Evolutionary conservation across 129 eudicot species (phyloP).

Genomic region (Pulicaria dysenterica): DNA sequence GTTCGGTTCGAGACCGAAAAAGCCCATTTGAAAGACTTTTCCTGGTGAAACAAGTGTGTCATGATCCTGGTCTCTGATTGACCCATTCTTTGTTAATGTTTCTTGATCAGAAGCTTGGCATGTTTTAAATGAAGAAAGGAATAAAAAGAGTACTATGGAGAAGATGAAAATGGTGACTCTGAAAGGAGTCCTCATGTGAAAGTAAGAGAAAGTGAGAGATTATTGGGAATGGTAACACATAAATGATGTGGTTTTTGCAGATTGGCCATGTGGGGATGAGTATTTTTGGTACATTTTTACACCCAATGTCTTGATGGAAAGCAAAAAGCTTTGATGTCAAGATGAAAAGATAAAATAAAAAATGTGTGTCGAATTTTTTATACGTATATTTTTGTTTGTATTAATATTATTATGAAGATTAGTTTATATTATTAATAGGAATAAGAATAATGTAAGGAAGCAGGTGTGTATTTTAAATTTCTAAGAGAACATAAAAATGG

Average conservation of each 20-base stretch:
- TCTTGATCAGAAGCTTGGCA: constrained; percentile 23
- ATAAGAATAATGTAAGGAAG: neutral
- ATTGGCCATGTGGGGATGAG: constrained; percentile 16
- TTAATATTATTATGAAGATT: neutral
- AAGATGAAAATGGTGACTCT: constrained; percentile 14
- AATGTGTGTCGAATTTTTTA: neutral
- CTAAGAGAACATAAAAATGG: neutral
- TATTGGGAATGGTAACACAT: neutral
- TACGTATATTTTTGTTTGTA: neutral
- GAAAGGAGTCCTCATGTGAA: constrained; percentile 14
- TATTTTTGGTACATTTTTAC: constrained; percentile 4
- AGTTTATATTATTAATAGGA: neutral
- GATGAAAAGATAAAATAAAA: neutral
- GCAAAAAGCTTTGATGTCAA: constrained; percentile 6
- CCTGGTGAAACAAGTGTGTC: constrained; percentile 38
- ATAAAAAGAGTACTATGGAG: neutral
- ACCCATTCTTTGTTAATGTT: constrained; percentile 25
- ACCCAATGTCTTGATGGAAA: constrained; percentile 14
- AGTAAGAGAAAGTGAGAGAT: constrained; percentile 4
- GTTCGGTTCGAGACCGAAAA: constrained; percentile 30
- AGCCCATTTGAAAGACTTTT: constrained; percentile 53
- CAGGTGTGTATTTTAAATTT: neutral
- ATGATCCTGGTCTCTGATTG: constrained; percentile 23
- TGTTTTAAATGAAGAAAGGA: neutral
- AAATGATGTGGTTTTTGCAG: constrained; percentile 13